A percentile compares a stretch with the other conserved stretches of the same genome.
Evolutionary conservation across 352 stramenopile species (phyloP).

Genomic region (Phytophthora capsici): DNA sequence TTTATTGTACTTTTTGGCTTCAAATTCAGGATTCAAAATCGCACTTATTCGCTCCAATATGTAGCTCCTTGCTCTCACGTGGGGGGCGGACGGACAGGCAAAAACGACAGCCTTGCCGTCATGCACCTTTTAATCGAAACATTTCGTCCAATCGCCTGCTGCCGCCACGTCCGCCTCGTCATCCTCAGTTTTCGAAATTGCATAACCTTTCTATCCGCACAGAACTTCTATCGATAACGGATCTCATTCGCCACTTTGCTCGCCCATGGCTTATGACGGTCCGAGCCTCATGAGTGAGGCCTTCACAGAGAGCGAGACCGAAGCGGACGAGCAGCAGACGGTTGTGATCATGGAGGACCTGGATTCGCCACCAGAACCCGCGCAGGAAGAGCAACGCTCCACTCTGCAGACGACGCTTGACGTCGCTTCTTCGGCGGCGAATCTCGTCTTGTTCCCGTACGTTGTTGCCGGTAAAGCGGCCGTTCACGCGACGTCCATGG

Average conservation of each 20-base stretch:
- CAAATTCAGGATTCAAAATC: too few species aligned
- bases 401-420: conserved; percentile 61
- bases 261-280: conserved; percentile 17
- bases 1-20: too few species aligned
- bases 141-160: conserved; percentile 4
- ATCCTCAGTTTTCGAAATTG: neutral
- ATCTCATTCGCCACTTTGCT: neutral
- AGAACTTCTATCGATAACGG: neutral
- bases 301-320: conserved; percentile 30
- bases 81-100: too few species aligned
- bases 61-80: too few species aligned
- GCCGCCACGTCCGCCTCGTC: conserved; percentile 1
- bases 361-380: neutral
- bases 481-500: conserved; percentile 64
- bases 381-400: conserved; percentile 9
- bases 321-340: conserved; percentile 29
- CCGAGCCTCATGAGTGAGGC: conserved; percentile 29
- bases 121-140: conserved; percentile 18
- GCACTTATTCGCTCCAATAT: too few species aligned
- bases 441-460: conserved; percentile 68
- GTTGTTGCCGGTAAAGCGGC: conserved; percentile 62
- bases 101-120: too few species aligned
- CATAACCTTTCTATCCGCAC: neutral
- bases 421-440: conserved; percentile 64
- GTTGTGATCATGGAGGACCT: conserved; percentile 31